Conservation (phyloP, 768 basidiomycete species). For the Terana coerulea region DNA sequence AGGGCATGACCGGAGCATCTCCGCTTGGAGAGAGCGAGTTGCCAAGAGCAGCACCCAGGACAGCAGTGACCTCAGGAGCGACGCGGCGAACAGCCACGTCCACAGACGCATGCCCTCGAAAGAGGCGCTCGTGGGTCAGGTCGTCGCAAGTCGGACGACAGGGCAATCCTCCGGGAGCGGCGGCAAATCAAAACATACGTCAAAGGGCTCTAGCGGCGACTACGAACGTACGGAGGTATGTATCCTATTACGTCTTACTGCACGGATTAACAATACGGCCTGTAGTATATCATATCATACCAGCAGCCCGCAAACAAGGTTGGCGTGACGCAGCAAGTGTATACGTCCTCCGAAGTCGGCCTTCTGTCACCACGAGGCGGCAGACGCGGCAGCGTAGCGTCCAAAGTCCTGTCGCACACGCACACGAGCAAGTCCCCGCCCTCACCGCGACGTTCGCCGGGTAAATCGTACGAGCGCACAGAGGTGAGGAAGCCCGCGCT, state of each 20-base stretch:
- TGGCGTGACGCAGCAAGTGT: conserved; percentile 11
- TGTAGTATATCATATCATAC: conserved; percentile 27
- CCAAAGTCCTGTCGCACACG: not conserved
- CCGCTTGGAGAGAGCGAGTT: conserved; percentile 32
- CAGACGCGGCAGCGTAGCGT: not conserved
- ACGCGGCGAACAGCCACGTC: conserved; percentile 18
- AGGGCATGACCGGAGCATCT: conserved; percentile 33
- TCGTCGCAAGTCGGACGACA: not conserved
- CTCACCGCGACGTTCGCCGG: conserved; percentile 15
- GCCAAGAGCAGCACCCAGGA: conserved; percentile 23
- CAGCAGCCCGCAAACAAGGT: conserved; percentile 13
- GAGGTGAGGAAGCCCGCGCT: conserved; percentile 20
- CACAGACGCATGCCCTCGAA: conserved; percentile 17
- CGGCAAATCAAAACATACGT: conserved; percentile 4
- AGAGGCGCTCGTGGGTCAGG: not conserved
- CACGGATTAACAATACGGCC: not conserved
- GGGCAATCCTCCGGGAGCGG: conserved; percentile 14
- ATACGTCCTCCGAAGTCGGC: conserved; percentile 19
- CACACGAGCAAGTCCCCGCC: conserved; percentile 1
- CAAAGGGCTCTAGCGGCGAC: conserved; percentile 15
- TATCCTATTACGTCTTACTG: not conserved
- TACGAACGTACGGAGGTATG: conserved; percentile 29
- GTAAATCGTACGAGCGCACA: conserved; percentile 20
- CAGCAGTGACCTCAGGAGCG: conserved; percentile 7
- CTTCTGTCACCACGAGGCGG: not conserved